phyloP scores from a whole-genome alignment of 83 land plant species.

The Thuja plicata region DNA sequence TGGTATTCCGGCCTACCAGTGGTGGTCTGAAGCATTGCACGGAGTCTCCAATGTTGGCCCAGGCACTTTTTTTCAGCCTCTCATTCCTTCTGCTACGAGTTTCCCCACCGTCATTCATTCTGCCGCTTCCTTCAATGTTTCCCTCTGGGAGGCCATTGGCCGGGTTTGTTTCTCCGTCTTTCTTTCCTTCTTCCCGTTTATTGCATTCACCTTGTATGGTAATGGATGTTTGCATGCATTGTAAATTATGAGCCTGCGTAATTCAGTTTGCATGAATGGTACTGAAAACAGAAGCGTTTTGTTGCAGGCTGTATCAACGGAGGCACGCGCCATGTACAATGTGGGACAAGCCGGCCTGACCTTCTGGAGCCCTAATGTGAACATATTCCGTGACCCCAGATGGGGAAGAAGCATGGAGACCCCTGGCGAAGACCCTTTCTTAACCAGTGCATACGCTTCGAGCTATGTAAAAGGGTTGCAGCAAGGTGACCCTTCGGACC shows the following conservation, averaged over 20 bases:
- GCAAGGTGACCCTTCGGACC: slow-evolving; percentile 9
- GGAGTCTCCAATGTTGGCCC: slow-evolving; percentile 76
- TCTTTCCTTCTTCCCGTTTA: not conserved
- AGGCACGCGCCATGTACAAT: slow-evolving; percentile 57
- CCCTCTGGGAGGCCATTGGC: slow-evolving; percentile 73
- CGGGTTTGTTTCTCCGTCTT: slow-evolving; percentile 31
- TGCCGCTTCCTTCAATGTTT: slow-evolving; percentile 73
- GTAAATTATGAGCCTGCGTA: too few relatives aligned
- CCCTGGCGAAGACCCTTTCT: slow-evolving; percentile 67
- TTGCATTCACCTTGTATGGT: too few relatives aligned
- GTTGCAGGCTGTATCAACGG: slow-evolving; percentile 46
- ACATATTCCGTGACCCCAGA: slow-evolving; percentile 48
- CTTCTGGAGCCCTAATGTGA: slow-evolving; percentile 51
- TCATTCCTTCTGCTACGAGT: slow-evolving; percentile 67
- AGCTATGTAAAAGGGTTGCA: slow-evolving; percentile 58
- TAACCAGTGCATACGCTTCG: slow-evolving; percentile 41
- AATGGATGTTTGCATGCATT: too few relatives aligned
- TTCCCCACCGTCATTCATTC: slow-evolving; percentile 78
- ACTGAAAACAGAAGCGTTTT: not conserved
- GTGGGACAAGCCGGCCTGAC: slow-evolving; percentile 42
- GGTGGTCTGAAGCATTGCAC: slow-evolving; percentile 95
- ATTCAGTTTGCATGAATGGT: too few relatives aligned
- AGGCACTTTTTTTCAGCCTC: slow-evolving; percentile 47
- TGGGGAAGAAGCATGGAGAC: slow-evolving; percentile 70
- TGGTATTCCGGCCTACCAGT: slow-evolving; percentile 62